Conservation (phyloP, 1,284 basidiomycete species). For the Cryptococcus sp. region DNA sequence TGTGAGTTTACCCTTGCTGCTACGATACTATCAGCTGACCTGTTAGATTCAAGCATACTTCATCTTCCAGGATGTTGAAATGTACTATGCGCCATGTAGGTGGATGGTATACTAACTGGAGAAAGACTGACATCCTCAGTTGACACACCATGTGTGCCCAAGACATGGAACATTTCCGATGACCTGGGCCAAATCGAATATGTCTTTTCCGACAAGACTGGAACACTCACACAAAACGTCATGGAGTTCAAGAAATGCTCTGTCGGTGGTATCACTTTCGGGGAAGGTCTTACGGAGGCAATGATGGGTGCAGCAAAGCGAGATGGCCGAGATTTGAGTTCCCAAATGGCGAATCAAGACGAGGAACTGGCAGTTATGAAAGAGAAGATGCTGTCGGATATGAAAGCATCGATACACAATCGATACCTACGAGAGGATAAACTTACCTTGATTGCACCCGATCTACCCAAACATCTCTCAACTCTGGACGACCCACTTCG, state of each 20-base stretch:
- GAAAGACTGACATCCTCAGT: conserved; percentile 31
- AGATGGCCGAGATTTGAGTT: conserved; percentile 61
- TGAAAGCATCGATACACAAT: conserved; percentile 80
- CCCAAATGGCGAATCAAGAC: conserved; percentile 66
- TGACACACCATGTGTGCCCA: conserved; percentile 85
- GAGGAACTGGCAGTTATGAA: conserved; percentile 64
- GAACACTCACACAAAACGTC: conserved; percentile 89
- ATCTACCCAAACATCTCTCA: conserved; percentile 70
- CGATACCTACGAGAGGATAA: conserved; percentile 76
- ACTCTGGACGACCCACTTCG: conserved; percentile 62
- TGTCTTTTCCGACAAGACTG: conserved; percentile 96
- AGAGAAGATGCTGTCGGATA: conserved; percentile 67
- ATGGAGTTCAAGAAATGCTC: conserved; percentile 99
- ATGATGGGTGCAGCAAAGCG: conserved; percentile 86
- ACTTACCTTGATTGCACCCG: conserved; percentile 82
- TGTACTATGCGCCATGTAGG: conserved; percentile 78
- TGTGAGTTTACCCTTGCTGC: conserved; percentile 5
- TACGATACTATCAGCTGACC: conserved; percentile 29
- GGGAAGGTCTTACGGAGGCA: conserved; percentile 91
- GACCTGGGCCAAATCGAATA: conserved; percentile 98
- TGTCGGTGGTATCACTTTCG: conserved; percentile 75
- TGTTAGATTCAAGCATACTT: conserved; percentile 81
- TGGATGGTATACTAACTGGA: background rate
- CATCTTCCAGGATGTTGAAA: conserved; percentile 93
- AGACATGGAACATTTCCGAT: conserved; percentile 98